phyloP scores from a whole-genome alignment of 495 filamentous ascomycete species.

The Margaritispora aquatica region DNA sequence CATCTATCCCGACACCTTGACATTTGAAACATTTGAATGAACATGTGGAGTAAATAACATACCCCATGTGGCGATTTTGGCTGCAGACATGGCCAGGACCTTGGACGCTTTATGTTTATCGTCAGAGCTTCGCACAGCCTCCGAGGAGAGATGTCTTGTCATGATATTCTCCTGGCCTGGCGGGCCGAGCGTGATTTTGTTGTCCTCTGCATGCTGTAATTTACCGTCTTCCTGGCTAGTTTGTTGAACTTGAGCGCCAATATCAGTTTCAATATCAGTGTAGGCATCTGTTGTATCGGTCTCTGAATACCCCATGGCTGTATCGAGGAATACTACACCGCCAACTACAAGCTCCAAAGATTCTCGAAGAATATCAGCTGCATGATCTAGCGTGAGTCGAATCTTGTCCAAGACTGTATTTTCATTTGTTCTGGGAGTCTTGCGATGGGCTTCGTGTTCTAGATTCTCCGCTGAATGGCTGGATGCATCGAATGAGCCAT shows the following conservation, averaged over 20 bases:
- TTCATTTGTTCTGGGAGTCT: neutral
- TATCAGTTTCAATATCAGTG: neutral
- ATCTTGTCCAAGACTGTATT: conserved; percentile 17
- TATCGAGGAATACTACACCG: conserved; percentile 17
- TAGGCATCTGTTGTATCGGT: neutral
- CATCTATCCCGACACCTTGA: too few species aligned
- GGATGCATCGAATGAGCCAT: neutral
- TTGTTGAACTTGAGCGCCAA: neutral
- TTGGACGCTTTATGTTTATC: conserved; percentile 17
- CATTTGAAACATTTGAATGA: neutral
- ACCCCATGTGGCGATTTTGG: neutral
- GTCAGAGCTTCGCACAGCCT: conserved; percentile 1
- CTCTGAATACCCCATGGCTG: conserved; percentile 9
- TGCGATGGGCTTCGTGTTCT: too few species aligned
- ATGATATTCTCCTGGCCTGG: neutral
- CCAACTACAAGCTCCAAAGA: conserved; percentile 16
- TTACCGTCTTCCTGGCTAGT: neutral
- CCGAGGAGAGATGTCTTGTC: neutral
- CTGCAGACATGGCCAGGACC: conserved; percentile 14
- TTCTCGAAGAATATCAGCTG: conserved; percentile 18
- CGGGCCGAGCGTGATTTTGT: neutral
- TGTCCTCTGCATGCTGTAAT: neutral
- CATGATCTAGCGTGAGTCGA: conserved; percentile 9
- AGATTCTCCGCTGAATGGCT: too few species aligned
- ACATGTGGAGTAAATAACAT: too few species aligned